Percentiles rank a stretch among this genome's conserved stretches.
Conservation (phyloP, 2,329 filamentous ascomycete species). For the Alternaria consortialis region DNA sequence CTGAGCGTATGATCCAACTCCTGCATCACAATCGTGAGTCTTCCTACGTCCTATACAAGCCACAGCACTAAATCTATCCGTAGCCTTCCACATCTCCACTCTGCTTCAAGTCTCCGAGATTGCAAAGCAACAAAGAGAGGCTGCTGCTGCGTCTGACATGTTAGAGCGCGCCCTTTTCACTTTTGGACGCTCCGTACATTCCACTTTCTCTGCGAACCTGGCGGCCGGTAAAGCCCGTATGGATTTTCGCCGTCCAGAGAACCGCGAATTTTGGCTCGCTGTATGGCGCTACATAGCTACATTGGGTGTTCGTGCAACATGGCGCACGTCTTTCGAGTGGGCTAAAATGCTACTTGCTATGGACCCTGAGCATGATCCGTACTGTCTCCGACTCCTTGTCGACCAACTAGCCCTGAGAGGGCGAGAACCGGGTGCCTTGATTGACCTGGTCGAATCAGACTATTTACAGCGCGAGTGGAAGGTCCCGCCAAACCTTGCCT, state of each 20-base stretch:
- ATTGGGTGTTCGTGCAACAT: conserved; percentile 89
- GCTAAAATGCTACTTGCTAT: conserved; percentile 82
- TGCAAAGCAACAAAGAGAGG: conserved; percentile 89
- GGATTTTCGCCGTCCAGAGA: conserved; percentile 83
- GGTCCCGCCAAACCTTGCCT: conserved; percentile 74
- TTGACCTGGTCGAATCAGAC: conserved; percentile 70
- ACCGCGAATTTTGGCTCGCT: conserved; percentile 91
- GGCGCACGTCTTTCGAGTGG: conserved; percentile 93
- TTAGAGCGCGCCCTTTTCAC: conserved; percentile 91
- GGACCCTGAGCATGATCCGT: conserved; percentile 78
- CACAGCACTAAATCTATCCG: conserved; percentile 26
- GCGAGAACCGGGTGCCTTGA: conserved; percentile 76
- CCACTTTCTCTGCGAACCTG: conserved; percentile 79
- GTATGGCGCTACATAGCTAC: conserved; percentile 89
- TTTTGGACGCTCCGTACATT: conserved; percentile 88
- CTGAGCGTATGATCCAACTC: conserved; percentile 80
- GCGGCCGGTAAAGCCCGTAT: conserved; percentile 81
- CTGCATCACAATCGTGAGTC: conserved; percentile 70
- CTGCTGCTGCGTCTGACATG: conserved; percentile 84
- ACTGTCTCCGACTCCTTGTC: conserved; percentile 80
- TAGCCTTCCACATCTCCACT: conserved; percentile 88
- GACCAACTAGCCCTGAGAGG: conserved; percentile 87
- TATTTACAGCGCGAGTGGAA: conserved; percentile 59
- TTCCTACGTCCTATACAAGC: neutral
- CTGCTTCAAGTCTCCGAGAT: conserved; percentile 94